A percentile compares a stretch with the other conserved stretches of the same genome.
Conservation (phyloP, 2,329 filamentous ascomycete species). For the Beauveria varroae region DNA sequence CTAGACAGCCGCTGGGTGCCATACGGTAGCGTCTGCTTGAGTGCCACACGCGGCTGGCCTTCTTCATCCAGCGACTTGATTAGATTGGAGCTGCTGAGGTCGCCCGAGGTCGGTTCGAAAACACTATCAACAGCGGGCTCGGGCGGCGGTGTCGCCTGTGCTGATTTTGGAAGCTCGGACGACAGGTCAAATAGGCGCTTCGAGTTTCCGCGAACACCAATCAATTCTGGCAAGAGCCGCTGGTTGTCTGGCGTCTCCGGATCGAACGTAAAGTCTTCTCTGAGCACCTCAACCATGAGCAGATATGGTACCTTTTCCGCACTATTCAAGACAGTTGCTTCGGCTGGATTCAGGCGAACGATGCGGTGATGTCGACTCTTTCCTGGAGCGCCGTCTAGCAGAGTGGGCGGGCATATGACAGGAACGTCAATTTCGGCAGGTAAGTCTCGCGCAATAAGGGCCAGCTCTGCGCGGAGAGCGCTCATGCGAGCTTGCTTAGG, state of each 20-base stretch:
- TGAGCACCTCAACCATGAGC: slow-evolving; percentile 74
- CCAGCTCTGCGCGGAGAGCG: slow-evolving; percentile 72
- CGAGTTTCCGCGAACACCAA: slow-evolving; percentile 48
- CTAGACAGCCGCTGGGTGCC: slow-evolving; percentile 51
- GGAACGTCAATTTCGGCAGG: slow-evolving; percentile 80
- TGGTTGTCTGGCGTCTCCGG: slow-evolving; percentile 67
- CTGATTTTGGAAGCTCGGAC: slow-evolving; percentile 55
- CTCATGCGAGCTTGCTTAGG: slow-evolving; percentile 76
- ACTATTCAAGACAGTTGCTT: slow-evolving; percentile 79
- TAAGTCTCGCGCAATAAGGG: slow-evolving; percentile 71
- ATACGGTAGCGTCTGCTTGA: slow-evolving; percentile 23
- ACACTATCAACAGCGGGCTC: slow-evolving; percentile 60
- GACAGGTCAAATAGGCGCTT: slow-evolving; percentile 59
- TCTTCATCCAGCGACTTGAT: slow-evolving; percentile 52
- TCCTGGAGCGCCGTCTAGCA: slow-evolving; percentile 65
- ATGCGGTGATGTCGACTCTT: slow-evolving; percentile 76
- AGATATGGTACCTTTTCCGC: slow-evolving; percentile 81
- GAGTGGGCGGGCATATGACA: slow-evolving; percentile 67
- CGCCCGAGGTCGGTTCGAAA: slow-evolving; percentile 74
- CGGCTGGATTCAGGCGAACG: slow-evolving; percentile 73
- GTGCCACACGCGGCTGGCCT: slow-evolving; percentile 20
- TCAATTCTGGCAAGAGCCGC: slow-evolving; percentile 50
- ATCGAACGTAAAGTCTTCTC: slow-evolving; percentile 78
- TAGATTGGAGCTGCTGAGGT: slow-evolving; percentile 66
- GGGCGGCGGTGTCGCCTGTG: slow-evolving; percentile 29